phyloP scores from a whole-genome alignment of 768 basidiomycete genomes.

The Cubamyces lactineus region DNA sequence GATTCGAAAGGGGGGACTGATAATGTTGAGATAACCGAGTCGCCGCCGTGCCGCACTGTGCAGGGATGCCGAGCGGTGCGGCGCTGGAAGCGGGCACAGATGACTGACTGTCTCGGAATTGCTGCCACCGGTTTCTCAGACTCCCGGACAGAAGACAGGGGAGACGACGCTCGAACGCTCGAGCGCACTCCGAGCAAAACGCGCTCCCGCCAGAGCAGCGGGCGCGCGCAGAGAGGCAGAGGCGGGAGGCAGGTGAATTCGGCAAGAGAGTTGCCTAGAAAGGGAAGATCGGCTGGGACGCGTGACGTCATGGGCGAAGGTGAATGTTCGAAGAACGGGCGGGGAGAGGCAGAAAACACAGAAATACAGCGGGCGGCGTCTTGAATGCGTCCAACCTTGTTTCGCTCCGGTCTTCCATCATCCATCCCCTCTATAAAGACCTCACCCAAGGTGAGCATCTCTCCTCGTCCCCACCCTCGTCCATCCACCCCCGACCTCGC shows the following conservation, averaged over 20 bases:
- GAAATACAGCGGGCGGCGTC: background rate
- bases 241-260: slow-evolving; percentile 1
- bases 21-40: slow-evolving; percentile 22
- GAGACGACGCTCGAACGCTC: no score
- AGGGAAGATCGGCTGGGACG: slow-evolving; percentile 8
- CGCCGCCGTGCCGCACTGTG: background rate
- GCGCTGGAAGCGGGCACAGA: slow-evolving; percentile 9
- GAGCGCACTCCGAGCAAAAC: no score
- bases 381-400: background rate
- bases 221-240: background rate
- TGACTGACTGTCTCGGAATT: slow-evolving; percentile 1
- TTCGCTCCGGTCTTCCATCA: slow-evolving; percentile 12
- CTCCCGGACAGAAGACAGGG: no score
- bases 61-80: slow-evolving; percentile 11
- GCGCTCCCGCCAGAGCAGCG: no score
- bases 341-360: slow-evolving; percentile 4
- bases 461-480: background rate
- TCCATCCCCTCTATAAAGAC: slow-evolving; percentile 4
- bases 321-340: background rate
- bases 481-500: background rate
- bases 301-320: slow-evolving; percentile 22
- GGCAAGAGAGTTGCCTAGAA: slow-evolving; percentile 15
- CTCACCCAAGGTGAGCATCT: slow-evolving; percentile 5
- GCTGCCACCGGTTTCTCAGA: background rate
- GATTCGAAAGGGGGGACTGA: slow-evolving; percentile 26